Evolutionary conservation across 257 asterid genomes (phyloP).

Genomic region (Lantana camara): DNA sequence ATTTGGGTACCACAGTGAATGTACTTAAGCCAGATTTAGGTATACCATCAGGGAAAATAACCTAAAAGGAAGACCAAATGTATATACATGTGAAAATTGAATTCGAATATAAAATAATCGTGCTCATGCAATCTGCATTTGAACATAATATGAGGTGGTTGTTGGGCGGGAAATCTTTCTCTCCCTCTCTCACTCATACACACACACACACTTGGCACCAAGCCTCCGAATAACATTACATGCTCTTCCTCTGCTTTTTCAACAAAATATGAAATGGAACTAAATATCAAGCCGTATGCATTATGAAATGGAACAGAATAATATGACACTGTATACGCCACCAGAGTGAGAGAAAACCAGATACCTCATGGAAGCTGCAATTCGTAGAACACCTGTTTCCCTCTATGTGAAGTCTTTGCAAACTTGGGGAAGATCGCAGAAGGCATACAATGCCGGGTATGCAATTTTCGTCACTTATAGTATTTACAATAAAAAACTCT

Average conservation of each 20-base stretch:
- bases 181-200: too few species aligned
- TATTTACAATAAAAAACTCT: background rate
- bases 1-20: background rate
- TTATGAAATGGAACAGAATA: too few species aligned
- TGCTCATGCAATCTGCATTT: background rate
- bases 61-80: background rate
- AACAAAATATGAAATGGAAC: too few species aligned
- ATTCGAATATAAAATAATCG: background rate
- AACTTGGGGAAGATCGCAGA: conserved; percentile 20
- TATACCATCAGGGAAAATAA: background rate
- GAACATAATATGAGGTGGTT: background rate
- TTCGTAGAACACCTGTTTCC: too few species aligned
- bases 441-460: background rate
- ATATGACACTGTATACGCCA: too few species aligned
- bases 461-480: background rate
- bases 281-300: too few species aligned
- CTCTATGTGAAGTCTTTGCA: conserved; percentile 9
- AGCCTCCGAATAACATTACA: too few species aligned
- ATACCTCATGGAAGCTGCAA: background rate
- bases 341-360: too few species aligned
- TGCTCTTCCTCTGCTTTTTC: too few species aligned
- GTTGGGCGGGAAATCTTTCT: too few species aligned
- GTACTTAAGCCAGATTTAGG: background rate
- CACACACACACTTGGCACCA: too few species aligned
- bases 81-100: background rate